phyloP scores from a whole-genome alignment of 495 filamentous ascomycete species.

The Daldinia concentrica region DNA sequence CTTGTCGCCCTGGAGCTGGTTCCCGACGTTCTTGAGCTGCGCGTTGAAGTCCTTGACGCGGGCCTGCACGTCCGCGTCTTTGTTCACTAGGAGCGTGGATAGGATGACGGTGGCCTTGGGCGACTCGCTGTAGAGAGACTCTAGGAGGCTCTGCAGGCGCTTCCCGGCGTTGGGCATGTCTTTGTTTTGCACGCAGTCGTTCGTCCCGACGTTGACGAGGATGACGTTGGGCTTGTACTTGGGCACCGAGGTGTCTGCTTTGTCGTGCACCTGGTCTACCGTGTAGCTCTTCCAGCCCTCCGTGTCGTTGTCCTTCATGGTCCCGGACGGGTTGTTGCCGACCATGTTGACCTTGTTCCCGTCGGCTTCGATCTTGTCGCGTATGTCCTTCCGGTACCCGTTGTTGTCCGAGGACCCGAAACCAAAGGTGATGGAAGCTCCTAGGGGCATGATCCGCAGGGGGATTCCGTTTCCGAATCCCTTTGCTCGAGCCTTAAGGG shows the following conservation, averaged over 20 bases:
- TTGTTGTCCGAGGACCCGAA: slow-evolving; percentile 52
- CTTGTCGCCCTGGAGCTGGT: slow-evolving; percentile 10
- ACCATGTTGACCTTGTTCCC: slow-evolving; percentile 46
- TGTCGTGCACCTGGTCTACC: slow-evolving; percentile 40
- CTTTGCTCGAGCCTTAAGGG: not conserved
- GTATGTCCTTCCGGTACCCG: slow-evolving; percentile 52
- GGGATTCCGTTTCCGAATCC: slow-evolving; percentile 22
- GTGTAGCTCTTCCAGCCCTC: slow-evolving; percentile 46
- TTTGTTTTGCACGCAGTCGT: slow-evolving; percentile 44
- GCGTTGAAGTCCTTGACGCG: slow-evolving; percentile 41
- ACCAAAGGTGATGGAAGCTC: slow-evolving; percentile 62
- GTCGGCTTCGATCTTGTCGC: slow-evolving; percentile 28
- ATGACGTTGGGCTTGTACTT: slow-evolving; percentile 49
- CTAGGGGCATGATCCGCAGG: slow-evolving; percentile 59
- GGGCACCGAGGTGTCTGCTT: slow-evolving; percentile 34
- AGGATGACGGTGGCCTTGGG: slow-evolving; percentile 37
- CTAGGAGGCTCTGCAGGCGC: slow-evolving; percentile 33
- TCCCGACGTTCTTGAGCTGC: slow-evolving; percentile 35
- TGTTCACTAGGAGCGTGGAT: slow-evolving; percentile 39
- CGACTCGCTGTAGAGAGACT: slow-evolving; percentile 23
- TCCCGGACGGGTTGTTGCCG: slow-evolving; percentile 40
- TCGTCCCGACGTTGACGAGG: slow-evolving; percentile 52
- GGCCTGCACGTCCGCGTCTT: slow-evolving; percentile 26
- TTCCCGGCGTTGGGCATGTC: slow-evolving; percentile 35
- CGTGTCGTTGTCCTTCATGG: slow-evolving; percentile 47